These are phyloP conservation scores for Cladosporium sp. DNA, from an alignment of 2,329 filamentous ascomycete genomes.

Conservation along the genomic window DNA sequence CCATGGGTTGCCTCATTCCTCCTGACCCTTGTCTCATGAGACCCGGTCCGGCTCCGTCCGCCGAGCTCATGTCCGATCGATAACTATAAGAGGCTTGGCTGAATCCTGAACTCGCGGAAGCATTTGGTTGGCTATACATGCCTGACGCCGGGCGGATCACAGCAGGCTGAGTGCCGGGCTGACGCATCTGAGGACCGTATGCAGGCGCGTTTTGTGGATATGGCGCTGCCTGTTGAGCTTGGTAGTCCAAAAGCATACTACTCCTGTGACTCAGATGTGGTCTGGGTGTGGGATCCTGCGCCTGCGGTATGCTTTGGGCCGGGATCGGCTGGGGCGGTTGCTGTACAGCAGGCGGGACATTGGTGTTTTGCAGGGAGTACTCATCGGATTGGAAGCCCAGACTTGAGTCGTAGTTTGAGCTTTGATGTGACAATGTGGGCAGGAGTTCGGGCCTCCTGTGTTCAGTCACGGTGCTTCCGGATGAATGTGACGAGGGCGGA, in stretches of 20 bases:
- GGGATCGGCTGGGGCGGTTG: neutral
- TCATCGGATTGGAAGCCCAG: constrained; percentile 37
- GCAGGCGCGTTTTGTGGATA: constrained; percentile 18
- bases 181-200: constrained; percentile 20
- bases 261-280: constrained; percentile 36
- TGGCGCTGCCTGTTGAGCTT: constrained; percentile 34
- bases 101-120: constrained; percentile 40
- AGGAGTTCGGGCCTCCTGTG: constrained; percentile 30
- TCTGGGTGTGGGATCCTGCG: neutral
- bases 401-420: constrained; percentile 30
- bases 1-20: constrained; percentile 52
- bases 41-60: constrained; percentile 38
- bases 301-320: neutral
- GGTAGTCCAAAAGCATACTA: constrained; percentile 38
- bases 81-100: constrained; percentile 42
- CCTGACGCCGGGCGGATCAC: constrained; percentile 36
- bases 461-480: constrained; percentile 35
- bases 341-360: constrained; percentile 11
- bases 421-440: constrained; percentile 29
- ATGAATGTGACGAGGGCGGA: constrained; percentile 29
- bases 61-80: constrained; percentile 36
- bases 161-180: constrained; percentile 25
- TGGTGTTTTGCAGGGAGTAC: constrained; percentile 28
- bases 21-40: constrained; percentile 59
- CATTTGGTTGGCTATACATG: constrained; percentile 45